Evolutionary conservation across 1,284 basidiomycete species (phyloP), one percentile per base, ranked within the genome.

Genomic region (Ustilago sp.): DNA sequence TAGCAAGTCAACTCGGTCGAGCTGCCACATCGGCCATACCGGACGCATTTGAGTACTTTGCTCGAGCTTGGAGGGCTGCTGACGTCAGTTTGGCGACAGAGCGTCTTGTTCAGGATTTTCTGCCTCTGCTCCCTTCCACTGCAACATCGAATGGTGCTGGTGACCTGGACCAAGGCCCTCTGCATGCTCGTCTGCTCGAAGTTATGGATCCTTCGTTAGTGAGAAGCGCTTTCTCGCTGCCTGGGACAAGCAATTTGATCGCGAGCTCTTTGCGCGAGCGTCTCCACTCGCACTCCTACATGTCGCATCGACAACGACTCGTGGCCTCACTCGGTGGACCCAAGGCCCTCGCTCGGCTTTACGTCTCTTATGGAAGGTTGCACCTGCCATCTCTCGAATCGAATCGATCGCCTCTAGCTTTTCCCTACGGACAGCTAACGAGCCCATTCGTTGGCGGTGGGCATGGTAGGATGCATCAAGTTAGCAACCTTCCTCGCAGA

Each of bases 31-130:
- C 52, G 3, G 71, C 68, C 50, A 66, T 74, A 13, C 65, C 74
- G 1, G 78, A 74, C 11, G 77, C 76, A 0, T 81, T 81, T 23
- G 80, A 81, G 54, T 78, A 80, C 56, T 81, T 80, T 54, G 68
- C 68, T 2, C 60, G 80, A 36, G 66, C 78, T 32, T 81, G 80
- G 80, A 57, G 79, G 13, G 62, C 59, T 5, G 80, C 78, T 4
- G 76, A 81, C 19, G 63, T 81, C 39, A 72, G 79, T 17, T 41
- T 76, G 50, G 80, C 80, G 15, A 79, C 75, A 7, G 71, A 78
- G 52, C 67, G 71, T 4, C 70, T 81, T 4, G 80, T 80, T 6
- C 63, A 79, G 12, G 74, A 81, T 55, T 81, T 74, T 39, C 52
- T 81, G 34, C 80, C 80, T 2, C 36, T 78, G 47, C 59, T 77